phyloP scores from a whole-genome alignment of 202 grass and related monocot species.

The Eragrostis tef region DNA sequence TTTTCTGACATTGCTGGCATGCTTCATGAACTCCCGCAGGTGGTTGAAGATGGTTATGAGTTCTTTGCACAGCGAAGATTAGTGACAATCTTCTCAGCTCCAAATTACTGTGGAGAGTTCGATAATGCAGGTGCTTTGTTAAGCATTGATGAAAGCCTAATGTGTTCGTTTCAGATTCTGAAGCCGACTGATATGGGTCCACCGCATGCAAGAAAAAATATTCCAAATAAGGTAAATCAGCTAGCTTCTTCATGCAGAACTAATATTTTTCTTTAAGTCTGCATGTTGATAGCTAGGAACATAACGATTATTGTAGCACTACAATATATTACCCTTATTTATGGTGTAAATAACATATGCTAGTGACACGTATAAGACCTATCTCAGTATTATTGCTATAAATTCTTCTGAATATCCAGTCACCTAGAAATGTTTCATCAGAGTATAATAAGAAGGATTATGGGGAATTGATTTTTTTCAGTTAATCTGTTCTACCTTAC shows the following conservation, averaged over 20 bases:
- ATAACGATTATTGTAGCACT: too few relatives aligned
- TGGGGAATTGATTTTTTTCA: background rate
- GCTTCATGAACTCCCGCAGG: conserved; percentile 40
- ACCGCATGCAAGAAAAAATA: conserved; percentile 45
- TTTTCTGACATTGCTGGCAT: conserved; percentile 22
- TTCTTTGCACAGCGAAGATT: conserved; percentile 77
- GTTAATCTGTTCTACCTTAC: background rate
- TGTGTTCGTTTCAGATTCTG: conserved; percentile 80
- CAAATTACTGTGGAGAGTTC: conserved; percentile 77
- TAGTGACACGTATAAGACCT: too few relatives aligned
- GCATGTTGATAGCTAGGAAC: too few relatives aligned
- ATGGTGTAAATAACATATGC: too few relatives aligned
- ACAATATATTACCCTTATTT: too few relatives aligned
- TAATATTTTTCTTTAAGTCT: too few relatives aligned
- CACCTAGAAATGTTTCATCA: too few relatives aligned
- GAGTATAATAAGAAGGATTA: too few relatives aligned
- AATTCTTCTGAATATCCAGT: too few relatives aligned
- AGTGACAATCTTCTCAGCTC: conserved; percentile 85
- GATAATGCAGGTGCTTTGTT: conserved; percentile 72
- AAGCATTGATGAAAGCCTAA: conserved; percentile 67
- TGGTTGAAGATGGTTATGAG: conserved; percentile 78
- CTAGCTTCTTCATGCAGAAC: conserved; percentile 13
- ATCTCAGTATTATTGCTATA: too few relatives aligned
- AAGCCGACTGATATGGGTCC: conserved; percentile 52
- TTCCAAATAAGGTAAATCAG: conserved; percentile 72